Evolutionary conservation across 1,284 basidiomycete genomes (phyloP), one percentile per base, ranked within the genome.

Genomic region (Neolentinus lepideus): DNA sequence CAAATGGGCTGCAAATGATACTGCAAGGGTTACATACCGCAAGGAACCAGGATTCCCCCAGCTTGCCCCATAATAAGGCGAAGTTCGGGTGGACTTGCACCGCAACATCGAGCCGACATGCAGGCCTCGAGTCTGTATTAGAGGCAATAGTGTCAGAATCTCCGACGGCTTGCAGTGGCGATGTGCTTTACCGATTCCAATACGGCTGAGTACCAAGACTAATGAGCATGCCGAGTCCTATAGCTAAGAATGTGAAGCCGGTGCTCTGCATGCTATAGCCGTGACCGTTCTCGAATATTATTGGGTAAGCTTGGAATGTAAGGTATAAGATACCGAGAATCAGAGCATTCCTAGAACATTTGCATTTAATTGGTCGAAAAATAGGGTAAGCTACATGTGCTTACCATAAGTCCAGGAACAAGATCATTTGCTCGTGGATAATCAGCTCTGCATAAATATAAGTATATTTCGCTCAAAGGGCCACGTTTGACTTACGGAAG

Each of bases 321-420:
- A 89, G 76, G 66, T 92, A 92, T 0, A 91, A 72, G 52, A 92
- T 81, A 0, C 88, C 90, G 9, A 92, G 80, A 19, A 91, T 71
- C 14, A 89, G 68, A 0, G 87, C 75, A 52, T 72, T 77, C 80
- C 73, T 75, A 56, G 22, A 29, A 58, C 14, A 10, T 10, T 56
- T 27, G 43, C 50, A 43, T 55, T 45, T 1, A 16, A 12, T 51
- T 22, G 1, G 33, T 8, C 24, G 14, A 25, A 8, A 21, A 21
- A 10, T 1, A 8, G 9, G 16, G 38, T 12, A 48, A 45, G 14
- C 3, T 31, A n/a, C n/a, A 26, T 24, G 29, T 27, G 47, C 73
- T 63, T 65, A 69, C 75, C 77, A 87, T 53, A 73, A 69, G 64
- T 79, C 81, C 65, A 93, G 72, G 3, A 86, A 69, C 2, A 92